These are phyloP conservation scores for Candida arabinofermentans DNA, from an alignment of 805 yeast genomes.

Conservation along the genomic window DNA sequence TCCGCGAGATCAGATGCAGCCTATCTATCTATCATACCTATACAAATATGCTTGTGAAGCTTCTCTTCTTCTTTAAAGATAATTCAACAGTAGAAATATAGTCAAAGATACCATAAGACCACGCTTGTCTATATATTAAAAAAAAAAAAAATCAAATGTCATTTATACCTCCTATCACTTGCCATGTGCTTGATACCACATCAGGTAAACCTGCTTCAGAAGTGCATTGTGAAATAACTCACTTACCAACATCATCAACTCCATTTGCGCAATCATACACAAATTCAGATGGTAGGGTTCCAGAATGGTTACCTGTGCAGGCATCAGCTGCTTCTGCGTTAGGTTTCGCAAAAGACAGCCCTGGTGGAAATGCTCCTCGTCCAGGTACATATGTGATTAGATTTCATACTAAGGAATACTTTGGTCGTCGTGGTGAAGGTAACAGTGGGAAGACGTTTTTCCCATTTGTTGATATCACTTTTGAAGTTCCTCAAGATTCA, in stretches of 20 bases:
- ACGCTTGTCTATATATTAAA: too few relatives aligned
- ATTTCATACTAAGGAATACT: constrained; percentile 72
- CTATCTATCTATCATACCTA: too few relatives aligned
- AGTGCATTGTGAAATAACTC: constrained; percentile 65
- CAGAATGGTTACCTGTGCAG: constrained; percentile 48
- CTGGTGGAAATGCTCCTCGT: constrained; percentile 5
- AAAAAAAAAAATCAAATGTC: too few relatives aligned
- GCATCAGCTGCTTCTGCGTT: constrained; percentile 31
- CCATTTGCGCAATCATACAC: constrained; percentile 71
- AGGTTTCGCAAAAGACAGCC: constrained; percentile 10
- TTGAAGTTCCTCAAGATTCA: constrained; percentile 61
- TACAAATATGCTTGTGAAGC: too few relatives aligned
- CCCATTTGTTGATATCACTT: constrained; percentile 81
- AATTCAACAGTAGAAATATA: too few relatives aligned
- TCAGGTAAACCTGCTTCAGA: constrained; percentile 75
- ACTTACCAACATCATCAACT: constrained; percentile 24
- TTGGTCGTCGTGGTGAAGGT: constrained; percentile 25
- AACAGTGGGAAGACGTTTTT: constrained; percentile 43
- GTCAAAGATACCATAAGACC: too few relatives aligned
- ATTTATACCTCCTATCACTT: constrained; percentile 60
- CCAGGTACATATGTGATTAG: constrained; percentile 74
- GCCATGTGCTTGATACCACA: constrained; percentile 86
- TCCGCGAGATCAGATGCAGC: too few relatives aligned
- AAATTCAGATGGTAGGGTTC: constrained; percentile 76
- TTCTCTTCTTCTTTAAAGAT: too few relatives aligned